A percentile compares a stretch with the other conserved stretches of the same genome.
Evolutionary conservation across 2,329 filamentous ascomycete species (phyloP).

Genomic region (Magnaporthiopsis poae): DNA sequence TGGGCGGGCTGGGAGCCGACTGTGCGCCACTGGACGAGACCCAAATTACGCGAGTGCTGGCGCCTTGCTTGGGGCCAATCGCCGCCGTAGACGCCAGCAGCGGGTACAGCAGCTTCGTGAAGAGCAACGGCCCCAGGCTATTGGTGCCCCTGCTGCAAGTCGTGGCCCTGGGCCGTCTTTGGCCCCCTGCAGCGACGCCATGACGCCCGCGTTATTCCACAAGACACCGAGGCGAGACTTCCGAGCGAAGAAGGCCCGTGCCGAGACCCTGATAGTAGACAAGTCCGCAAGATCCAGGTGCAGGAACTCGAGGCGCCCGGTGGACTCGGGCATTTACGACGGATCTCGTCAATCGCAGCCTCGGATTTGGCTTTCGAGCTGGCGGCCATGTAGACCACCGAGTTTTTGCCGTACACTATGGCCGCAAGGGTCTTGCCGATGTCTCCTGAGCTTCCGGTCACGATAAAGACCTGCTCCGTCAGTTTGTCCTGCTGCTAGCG

Average conservation of each 20-base stretch:
- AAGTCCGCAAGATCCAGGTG: slow-evolving; percentile 28
- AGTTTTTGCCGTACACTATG: slow-evolving; percentile 40
- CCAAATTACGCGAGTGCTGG: slow-evolving; percentile 15
- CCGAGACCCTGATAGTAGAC: slow-evolving; percentile 18
- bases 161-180: slow-evolving; percentile 20
- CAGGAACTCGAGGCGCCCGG: slow-evolving; percentile 28
- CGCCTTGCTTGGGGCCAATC: slow-evolving; percentile 5
- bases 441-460: slow-evolving; percentile 28
- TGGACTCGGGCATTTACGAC: slow-evolving; percentile 19
- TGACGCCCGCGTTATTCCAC: slow-evolving; percentile 30
- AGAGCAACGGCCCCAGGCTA: slow-evolving; percentile 16
- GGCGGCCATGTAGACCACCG: slow-evolving; percentile 40
- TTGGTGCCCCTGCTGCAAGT: slow-evolving; percentile 18
- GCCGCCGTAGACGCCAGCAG: slow-evolving; percentile 13
- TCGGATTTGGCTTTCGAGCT: slow-evolving; percentile 29
- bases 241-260: slow-evolving; percentile 19
- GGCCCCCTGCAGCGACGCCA: slow-evolving; percentile 19
- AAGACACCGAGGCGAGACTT: slow-evolving; percentile 25
- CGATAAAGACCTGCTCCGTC: slow-evolving; percentile 24
- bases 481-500: not conserved
- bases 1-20: slow-evolving; percentile 14
- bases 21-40: slow-evolving; percentile 13
- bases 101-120: slow-evolving; percentile 18
- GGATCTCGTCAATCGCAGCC: slow-evolving; percentile 30
- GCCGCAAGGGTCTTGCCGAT: slow-evolving; percentile 38